Evolutionary conservation across 768 basidiomycete species (phyloP).

Genomic region (Trametes gibbosa): DNA sequence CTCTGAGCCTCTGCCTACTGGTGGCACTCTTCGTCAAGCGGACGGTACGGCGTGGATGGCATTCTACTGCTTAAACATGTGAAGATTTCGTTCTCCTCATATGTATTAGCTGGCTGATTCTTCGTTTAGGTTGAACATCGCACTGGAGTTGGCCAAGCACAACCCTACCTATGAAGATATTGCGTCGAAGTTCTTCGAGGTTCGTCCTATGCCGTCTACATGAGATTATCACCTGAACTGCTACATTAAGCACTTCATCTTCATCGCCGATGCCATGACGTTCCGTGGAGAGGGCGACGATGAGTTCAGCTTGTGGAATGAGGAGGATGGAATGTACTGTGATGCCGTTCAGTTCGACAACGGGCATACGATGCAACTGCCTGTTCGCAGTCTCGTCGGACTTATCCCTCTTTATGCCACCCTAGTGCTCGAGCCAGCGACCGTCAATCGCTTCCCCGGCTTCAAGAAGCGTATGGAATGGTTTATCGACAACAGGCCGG

Average conservation of each 20-base stretch:
- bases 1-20: constrained; percentile 94
- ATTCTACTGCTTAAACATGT: constrained; percentile 98
- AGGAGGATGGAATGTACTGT: constrained; percentile 97
- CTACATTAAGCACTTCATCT: constrained; percentile 80
- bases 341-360: constrained; percentile 91
- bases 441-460: constrained; percentile 89
- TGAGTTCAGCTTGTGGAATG: constrained; percentile 89
- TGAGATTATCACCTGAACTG: not conserved
- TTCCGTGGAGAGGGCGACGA: constrained; percentile 69
- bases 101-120: not conserved
- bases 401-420: constrained; percentile 96
- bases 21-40: constrained; percentile 90
- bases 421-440: constrained; percentile 85
- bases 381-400: constrained; percentile 94
- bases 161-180: constrained; percentile 98
- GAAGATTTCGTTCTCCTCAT: constrained; percentile 21
- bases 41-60: constrained; percentile 99
- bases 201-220: constrained; percentile 24
- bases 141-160: constrained; percentile 95
- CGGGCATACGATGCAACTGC: constrained; percentile 82
- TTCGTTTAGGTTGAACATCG: constrained; percentile 81
- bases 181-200: constrained; percentile 96
- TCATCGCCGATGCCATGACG: constrained; percentile 99
- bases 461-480: constrained; percentile 99
- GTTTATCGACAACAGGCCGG: constrained; percentile 94